Evolutionary conservation across 2,329 filamentous ascomycete genomes (phyloP), one percentile per base, ranked within the genome.

Genomic region (Nemania bipapillata): DNA sequence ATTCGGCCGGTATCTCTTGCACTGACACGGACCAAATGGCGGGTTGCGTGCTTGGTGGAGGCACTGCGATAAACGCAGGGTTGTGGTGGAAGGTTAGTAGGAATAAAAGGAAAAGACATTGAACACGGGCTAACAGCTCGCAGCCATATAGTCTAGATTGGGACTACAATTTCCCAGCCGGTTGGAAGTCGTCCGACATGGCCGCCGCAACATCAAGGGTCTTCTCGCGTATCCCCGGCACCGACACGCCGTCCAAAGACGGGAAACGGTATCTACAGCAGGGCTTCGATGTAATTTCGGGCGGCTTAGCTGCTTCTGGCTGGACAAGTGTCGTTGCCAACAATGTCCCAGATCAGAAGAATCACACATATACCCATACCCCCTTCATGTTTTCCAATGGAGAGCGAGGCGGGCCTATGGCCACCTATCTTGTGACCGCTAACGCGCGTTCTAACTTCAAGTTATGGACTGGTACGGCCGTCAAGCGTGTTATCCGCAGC

Each of bases 11-110:
- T 30, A 88, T 91, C 73, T 86, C 87, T 40, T 92, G 91, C 79
- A 85, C 84, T 1, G 90, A 92, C 77, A 89, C 87, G n/a, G 89
- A 90, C 70, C 88, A 90, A 74, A 91, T 92, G 89, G 89, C 89
- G 12, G 91, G 90, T 15, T 92, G 91, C 70, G 83, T 92, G 50
- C 84, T 92, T 2, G 91, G 91, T 56, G 91, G 90, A 63, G 88
- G 88, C 7, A 86, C 88, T 15, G 86, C 88, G 30, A 83, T 92
- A 74, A 92, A 92, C 72, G 87, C 90, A 58, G 89, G 88, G 52
- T 83, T 92, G 37, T 92, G 89, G 86, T 91, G 88, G 85, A 89
- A 87, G 77, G 85, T 83, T 15, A 56, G 55, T 65, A 74, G 47
- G 11, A 32, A 60, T 7, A n/a, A 42, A 30, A 35, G 8, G 11